These are phyloP conservation scores for Kwoniella shivajii DNA, from an alignment of 1,284 basidiomycete species.

Conservation along the genomic window DNA sequence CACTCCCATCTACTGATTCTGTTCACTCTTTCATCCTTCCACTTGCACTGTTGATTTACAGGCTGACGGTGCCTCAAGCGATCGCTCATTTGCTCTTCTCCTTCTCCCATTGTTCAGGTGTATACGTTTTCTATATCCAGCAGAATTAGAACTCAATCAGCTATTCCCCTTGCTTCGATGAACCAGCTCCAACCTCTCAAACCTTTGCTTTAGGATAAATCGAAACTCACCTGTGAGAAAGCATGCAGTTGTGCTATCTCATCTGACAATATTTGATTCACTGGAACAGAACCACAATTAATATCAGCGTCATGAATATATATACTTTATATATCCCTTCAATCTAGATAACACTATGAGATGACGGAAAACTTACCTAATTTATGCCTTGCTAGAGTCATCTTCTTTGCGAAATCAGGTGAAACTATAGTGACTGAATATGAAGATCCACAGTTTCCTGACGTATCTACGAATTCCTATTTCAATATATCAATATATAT, in stretches of 20 bases:
- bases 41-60: no score
- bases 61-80: no score
- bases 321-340: no score
- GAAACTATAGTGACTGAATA: constrained; percentile 52
- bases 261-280: constrained; percentile 49
- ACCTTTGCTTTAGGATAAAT: no score
- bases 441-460: constrained; percentile 54
- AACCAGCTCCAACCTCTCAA: background rate
- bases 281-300: constrained; percentile 20
- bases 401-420: constrained; percentile 50
- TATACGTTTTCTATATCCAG: constrained; percentile 43
- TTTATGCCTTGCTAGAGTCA: constrained; percentile 52
- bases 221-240: constrained; percentile 48
- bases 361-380: constrained; percentile 37
- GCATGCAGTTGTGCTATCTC: constrained; percentile 52
- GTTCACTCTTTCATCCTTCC: no score
- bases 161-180: background rate
- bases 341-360: background rate
- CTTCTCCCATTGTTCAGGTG: constrained; percentile 51
- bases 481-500: no score
- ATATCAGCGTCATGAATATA: background rate
- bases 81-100: no score
- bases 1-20: no score
- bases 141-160: background rate
- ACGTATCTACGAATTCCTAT: constrained; percentile 51